Percentiles rank a stretch among this genome's conserved stretches.
Evolutionary conservation across 2,329 filamentous ascomycete species (phyloP).

Genomic region (Aspergillus glaucus): DNA sequence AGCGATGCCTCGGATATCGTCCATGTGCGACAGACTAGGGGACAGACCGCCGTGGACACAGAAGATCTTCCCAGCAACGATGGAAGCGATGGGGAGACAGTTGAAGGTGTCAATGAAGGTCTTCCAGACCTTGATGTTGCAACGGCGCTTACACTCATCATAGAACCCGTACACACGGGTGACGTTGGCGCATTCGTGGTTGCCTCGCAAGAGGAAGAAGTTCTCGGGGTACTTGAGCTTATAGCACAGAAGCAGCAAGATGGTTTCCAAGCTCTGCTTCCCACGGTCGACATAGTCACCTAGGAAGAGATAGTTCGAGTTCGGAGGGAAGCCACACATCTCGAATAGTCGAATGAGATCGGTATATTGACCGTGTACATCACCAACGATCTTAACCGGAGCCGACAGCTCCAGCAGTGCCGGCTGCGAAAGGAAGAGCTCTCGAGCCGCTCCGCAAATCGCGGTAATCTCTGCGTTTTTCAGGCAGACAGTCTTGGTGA

Average conservation of each 20-base stretch:
- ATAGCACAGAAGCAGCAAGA: slow-evolving; percentile 86
- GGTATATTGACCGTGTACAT: slow-evolving; percentile 94
- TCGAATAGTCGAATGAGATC: slow-evolving; percentile 96
- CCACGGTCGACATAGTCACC: slow-evolving; percentile 96
- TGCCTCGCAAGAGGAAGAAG: slow-evolving; percentile 89
- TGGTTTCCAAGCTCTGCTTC: slow-evolving; percentile 93
- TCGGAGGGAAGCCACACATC: slow-evolving; percentile 94
- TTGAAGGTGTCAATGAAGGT: slow-evolving; percentile 97
- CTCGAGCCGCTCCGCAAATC: slow-evolving; percentile 81
- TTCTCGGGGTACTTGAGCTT: slow-evolving; percentile 97
- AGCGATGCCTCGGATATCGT: slow-evolving; percentile 93
- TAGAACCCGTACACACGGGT: slow-evolving; percentile 96
- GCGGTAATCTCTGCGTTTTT: slow-evolving; percentile 97
- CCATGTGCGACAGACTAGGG: slow-evolving; percentile 90
- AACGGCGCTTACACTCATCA: slow-evolving; percentile 93
- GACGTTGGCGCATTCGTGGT: slow-evolving; percentile 95
- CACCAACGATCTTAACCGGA: slow-evolving; percentile 95
- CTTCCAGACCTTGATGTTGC: slow-evolving; percentile 98
- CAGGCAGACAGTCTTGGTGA: slow-evolving; percentile 93
- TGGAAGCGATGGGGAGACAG: slow-evolving; percentile 88
- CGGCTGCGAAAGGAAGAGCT: slow-evolving; percentile 85
- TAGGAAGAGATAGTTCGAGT: slow-evolving; percentile 85
- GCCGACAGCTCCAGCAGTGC: slow-evolving; percentile 86
- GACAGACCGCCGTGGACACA: slow-evolving; percentile 94
- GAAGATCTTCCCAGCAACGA: slow-evolving; percentile 95